Evolutionary conservation across 257 asterid genomes (phyloP).

Genomic region (Petrea volubilis): DNA sequence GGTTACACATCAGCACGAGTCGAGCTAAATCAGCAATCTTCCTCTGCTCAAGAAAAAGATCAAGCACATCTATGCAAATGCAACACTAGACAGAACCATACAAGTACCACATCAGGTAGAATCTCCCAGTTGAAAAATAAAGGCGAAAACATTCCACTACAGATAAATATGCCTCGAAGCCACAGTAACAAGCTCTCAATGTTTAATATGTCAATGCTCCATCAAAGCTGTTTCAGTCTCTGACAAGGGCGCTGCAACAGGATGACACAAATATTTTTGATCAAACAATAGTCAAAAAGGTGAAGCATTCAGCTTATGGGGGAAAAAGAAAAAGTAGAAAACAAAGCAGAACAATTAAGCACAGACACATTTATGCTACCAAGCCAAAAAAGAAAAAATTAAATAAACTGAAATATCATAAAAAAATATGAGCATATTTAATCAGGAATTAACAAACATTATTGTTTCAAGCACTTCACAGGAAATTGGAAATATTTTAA

Average conservation of each 20-base stretch:
- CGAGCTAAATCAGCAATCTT: slow-evolving; percentile 30
- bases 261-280: slow-evolving; percentile 24
- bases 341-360: neutral
- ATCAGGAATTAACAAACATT: slow-evolving; percentile 1
- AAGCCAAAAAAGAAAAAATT: no score
- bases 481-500: slow-evolving; percentile 5
- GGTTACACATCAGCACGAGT: slow-evolving; percentile 17
- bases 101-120: slow-evolving; percentile 23
- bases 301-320: neutral
- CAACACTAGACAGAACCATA: slow-evolving; percentile 32
- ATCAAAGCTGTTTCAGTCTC: slow-evolving; percentile 96
- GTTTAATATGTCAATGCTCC: slow-evolving; percentile 65
- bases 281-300: slow-evolving; percentile 22
- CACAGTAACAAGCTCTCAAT: slow-evolving; percentile 30
- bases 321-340: neutral
- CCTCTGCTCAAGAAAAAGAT: slow-evolving; percentile 12
- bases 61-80: slow-evolving; percentile 28
- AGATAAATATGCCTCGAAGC: slow-evolving; percentile 27
- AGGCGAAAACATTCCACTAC: slow-evolving; percentile 18
- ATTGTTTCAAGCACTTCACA: slow-evolving; percentile 11
- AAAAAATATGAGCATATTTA: neutral
- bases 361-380: neutral
- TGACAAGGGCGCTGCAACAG: slow-evolving; percentile 90
- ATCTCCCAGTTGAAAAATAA: slow-evolving; percentile 17
- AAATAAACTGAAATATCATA: neutral